Evolutionary conservation across 768 basidiomycete genomes (phyloP), one percentile per base, ranked within the genome.

Genomic region (Boletus insuetus): DNA sequence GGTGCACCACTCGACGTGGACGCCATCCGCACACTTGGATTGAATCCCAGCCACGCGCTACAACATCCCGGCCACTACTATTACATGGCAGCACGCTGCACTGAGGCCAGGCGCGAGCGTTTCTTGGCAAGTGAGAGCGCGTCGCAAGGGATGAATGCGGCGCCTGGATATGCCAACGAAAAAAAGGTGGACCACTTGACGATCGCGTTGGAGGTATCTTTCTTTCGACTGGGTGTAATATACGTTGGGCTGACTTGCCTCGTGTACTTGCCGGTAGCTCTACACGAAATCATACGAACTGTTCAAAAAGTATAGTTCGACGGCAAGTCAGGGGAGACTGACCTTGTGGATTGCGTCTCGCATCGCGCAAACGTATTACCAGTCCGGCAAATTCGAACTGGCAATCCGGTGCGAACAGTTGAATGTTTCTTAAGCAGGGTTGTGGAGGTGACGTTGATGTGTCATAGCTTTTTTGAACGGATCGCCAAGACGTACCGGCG

Each of bases 231-330:
- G 8, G 6, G 8, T 29, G 8, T 9, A 29, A 9, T 14, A 14
- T 14, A 8, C 14, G 31, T 64, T 42, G 46, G 22, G 51, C 20
- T 46, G n/a, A 56, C 42, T 2, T 40, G 3, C 13, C 32, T 35
- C 34, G 34, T 34, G 12, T 6, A 20, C 10, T 40, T 39, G 4
- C 13, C 19, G 24, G 43, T 51, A 95, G 92, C 79, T 99, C 2
- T 95, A 94, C 67, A 97, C 93, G 8, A 94, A 95, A 65, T 80
- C 97, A 2, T 98, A 99, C 71, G 92, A 96, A 61, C 69, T 94
- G 12, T 93, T 97, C 77, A 98, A 96, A 74, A 87, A 84, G 61
- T 82, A 90, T 64, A 77, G 74, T 41, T 71, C 81, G 1, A 59
- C 74, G 35, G 64, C 73, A 19, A 81, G 79, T n/a, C 91, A 90